Evolutionary conservation across 1,284 basidiomycete species (phyloP).

Genomic region (Taiwanofungus camphoratus): DNA sequence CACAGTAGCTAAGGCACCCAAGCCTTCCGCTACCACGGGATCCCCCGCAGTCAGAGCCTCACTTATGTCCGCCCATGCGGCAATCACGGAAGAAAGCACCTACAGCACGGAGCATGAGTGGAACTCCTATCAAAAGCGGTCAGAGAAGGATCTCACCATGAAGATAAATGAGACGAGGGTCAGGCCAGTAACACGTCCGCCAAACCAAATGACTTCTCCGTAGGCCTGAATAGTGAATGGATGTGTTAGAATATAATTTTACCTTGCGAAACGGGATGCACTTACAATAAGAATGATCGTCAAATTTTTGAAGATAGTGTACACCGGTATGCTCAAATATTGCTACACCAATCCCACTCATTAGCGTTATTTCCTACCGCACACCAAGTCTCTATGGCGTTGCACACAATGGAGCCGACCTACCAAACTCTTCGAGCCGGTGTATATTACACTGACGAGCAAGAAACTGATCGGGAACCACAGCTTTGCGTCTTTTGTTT

Average conservation of each 20-base stretch:
- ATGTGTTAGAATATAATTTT: neutral
- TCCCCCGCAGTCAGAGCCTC: conserved; percentile 41
- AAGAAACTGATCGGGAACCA: conserved; percentile 96
- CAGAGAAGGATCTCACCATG: conserved; percentile 65
- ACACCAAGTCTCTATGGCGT: neutral
- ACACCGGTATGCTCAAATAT: conserved; percentile 89
- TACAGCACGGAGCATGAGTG: conserved; percentile 25
- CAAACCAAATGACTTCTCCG: conserved; percentile 97
- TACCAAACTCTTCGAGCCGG: conserved; percentile 94
- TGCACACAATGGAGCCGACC: conserved; percentile 26
- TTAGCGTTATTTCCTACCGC: no score
- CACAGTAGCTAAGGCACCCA: conserved; percentile 32
- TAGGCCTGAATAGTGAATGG: conserved; percentile 59
- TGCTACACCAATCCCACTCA: no score
- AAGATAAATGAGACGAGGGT: conserved; percentile 88
- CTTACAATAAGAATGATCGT: conserved; percentile 96
- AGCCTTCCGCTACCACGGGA: conserved; percentile 35
- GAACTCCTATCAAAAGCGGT: neutral
- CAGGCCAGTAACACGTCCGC: conserved; percentile 81
- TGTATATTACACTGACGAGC: conserved; percentile 95
- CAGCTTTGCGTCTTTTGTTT: conserved; percentile 78
- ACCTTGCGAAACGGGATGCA: neutral
- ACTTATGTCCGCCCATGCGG: conserved; percentile 90
- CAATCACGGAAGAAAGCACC: conserved; percentile 92
- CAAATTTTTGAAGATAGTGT: conserved; percentile 99